Evolutionary conservation across 2,329 filamentous ascomycete species (phyloP), one percentile per base, ranked within the genome.

Genomic region (Graphiopsis chlorocephala): DNA sequence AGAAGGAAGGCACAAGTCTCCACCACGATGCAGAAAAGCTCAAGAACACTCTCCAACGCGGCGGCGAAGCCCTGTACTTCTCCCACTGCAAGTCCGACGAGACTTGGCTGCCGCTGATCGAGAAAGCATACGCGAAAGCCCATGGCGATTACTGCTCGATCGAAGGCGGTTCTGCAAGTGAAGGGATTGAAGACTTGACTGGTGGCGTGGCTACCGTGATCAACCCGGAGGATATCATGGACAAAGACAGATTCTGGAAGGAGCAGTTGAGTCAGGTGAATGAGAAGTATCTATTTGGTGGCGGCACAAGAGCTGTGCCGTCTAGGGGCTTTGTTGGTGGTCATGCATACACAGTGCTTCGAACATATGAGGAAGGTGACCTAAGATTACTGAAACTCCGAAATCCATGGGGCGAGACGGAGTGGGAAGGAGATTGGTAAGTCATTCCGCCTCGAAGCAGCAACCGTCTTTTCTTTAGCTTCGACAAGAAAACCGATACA

Each of bases 41-140:
- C 23, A 71, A 69, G 47, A 65, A 68, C 7, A 63, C 64, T 84
- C 89, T 90, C 76, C 90, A 92, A 74, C 90, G 87, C 0, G 90
- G 90, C 1, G 92, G 90, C 5, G 86, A 90, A 68, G 89, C 91
- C 0, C 79, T 95, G 2, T 92, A 91, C 77, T 94, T 94, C 77
- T 90, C 88, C 2, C 88, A 90, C 72, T 92, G 89, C 77, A 90
- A 75, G 78, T 86, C 88, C 35, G 92, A 92, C 72, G 91, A 94
- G 75, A 94, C 90, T 0, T 95, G 91, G 91, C 82, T 94, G 5
- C 90, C 91, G 0, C 78, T 95, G 26, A 80, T 93, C 1, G 90
- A 94, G 72, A 94, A 94, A 76, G 91, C 91, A 1, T 94, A 91
- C 73, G 91, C 91, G 23, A 95, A 95, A 76, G 90, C 90, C 0